Conservation (phyloP, 2,329 filamentous ascomycete species). For the Trichophyton mentagrophytes region DNA sequence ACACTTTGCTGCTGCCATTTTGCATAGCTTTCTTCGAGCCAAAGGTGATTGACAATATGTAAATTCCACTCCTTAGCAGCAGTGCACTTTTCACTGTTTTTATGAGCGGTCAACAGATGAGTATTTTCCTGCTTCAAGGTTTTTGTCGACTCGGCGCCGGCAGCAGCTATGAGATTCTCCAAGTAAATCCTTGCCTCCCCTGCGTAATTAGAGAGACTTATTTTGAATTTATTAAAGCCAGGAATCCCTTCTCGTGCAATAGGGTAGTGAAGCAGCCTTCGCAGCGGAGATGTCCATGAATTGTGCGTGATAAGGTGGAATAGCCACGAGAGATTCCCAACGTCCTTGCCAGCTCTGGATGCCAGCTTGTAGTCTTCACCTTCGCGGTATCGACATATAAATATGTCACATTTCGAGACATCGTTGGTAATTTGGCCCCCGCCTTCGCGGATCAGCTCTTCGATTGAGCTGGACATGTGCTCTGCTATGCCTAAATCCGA, state of each 20-base stretch:
- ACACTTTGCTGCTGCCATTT: slow-evolving; percentile 65
- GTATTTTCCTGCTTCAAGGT: slow-evolving; percentile 93
- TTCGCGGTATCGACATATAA: slow-evolving; percentile 76
- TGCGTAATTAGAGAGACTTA: slow-evolving; percentile 92
- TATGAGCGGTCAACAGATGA: slow-evolving; percentile 83
- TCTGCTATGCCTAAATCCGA: slow-evolving; percentile 57
- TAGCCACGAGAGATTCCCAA: slow-evolving; percentile 88
- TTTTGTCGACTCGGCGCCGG: slow-evolving; percentile 82
- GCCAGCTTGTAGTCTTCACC: slow-evolving; percentile 66
- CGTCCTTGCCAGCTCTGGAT: slow-evolving; percentile 62
- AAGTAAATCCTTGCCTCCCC: slow-evolving; percentile 88
- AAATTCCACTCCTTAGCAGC: slow-evolving; percentile 90
- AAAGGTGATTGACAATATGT: slow-evolving; percentile 82
- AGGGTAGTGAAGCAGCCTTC: slow-evolving; percentile 80
- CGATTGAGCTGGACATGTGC: slow-evolving; percentile 54
- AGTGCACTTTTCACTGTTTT: slow-evolving; percentile 80
- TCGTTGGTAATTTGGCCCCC: slow-evolving; percentile 56
- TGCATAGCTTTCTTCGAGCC: slow-evolving; percentile 95
- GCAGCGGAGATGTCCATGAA: slow-evolving; percentile 73
- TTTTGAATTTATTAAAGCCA: slow-evolving; percentile 61
- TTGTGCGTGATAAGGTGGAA: slow-evolving; percentile 85
- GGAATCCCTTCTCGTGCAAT: slow-evolving; percentile 62
- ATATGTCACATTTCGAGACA: slow-evolving; percentile 63
- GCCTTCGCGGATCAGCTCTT: slow-evolving; percentile 55
- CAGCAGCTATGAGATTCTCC: slow-evolving; percentile 75